Conservation (phyloP, 1,284 basidiomycete genomes). For the Fomes fomentarius region DNA sequence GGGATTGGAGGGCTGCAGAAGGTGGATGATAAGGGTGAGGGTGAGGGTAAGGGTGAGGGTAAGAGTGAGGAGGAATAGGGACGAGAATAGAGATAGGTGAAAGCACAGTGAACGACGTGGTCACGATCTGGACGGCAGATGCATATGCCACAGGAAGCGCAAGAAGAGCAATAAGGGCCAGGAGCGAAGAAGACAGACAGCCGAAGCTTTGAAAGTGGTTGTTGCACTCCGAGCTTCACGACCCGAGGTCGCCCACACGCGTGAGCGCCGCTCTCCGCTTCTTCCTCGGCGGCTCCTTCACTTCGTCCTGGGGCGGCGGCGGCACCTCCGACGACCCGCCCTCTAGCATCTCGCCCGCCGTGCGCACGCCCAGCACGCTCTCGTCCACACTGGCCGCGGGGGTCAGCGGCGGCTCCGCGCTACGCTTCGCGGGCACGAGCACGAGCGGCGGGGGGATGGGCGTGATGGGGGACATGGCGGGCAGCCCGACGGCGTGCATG, state of each 20-base stretch:
- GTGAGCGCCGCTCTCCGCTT: slow-evolving; percentile 86
- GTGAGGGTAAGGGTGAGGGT: too few relatives aligned
- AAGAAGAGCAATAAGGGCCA: too few relatives aligned
- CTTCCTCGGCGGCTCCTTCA: slow-evolving; percentile 71
- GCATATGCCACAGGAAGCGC: too few relatives aligned
- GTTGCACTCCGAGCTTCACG: slow-evolving; percentile 6
- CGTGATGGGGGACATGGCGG: slow-evolving; percentile 41
- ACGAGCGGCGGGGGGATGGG: slow-evolving; percentile 38
- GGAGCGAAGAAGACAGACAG: too few relatives aligned
- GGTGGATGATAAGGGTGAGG: too few relatives aligned
- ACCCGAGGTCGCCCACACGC: slow-evolving; percentile 63
- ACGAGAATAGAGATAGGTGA: too few relatives aligned
- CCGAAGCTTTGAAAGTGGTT: too few relatives aligned
- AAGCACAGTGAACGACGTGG: too few relatives aligned
- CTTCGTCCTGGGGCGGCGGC: slow-evolving; percentile 21
- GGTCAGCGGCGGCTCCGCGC: slow-evolving; percentile 49
- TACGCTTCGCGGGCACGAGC: slow-evolving; percentile 56
- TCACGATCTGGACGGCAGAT: too few relatives aligned
- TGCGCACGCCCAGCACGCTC: slow-evolving; percentile 24
- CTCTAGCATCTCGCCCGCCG: slow-evolving; percentile 11
- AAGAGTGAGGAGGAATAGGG: not conserved
- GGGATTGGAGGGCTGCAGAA: too few relatives aligned
- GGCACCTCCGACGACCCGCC: slow-evolving; percentile 2
- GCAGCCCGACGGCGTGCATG: slow-evolving; percentile 37
- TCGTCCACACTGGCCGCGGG: slow-evolving; percentile 52